These are phyloP conservation scores for Serpula lacrymans DNA, from an alignment of 768 basidiomycete genomes.

Conservation along the genomic window DNA sequence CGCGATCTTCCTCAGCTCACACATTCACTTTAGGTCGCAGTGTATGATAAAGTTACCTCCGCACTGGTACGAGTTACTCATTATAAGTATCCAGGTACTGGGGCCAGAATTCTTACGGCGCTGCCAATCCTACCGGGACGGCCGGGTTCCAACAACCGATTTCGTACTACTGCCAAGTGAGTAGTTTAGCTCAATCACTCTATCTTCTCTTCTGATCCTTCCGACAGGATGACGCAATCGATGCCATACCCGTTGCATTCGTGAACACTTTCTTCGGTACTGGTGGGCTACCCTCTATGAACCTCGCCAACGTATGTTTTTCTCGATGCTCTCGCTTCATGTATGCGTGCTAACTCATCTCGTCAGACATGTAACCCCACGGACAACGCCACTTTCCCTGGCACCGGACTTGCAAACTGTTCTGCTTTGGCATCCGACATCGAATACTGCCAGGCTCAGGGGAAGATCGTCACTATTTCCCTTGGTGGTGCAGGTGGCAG, in stretches of 20 bases:
- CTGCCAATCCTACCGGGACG: conserved; percentile 24
- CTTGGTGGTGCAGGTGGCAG: conserved; percentile 42
- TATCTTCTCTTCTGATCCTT: too few relatives aligned
- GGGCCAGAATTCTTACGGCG: conserved; percentile 38
- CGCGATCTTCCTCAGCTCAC: too few relatives aligned
- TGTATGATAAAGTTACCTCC: too few relatives aligned
- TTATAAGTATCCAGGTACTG: conserved; percentile 30
- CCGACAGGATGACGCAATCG: conserved; percentile 63
- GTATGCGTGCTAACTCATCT: conserved; percentile 20
- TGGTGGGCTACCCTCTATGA: conserved; percentile 59
- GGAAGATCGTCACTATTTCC: conserved; percentile 46
- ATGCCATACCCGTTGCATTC: conserved; percentile 71
- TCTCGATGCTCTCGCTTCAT: background rate
- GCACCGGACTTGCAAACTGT: conserved; percentile 40
- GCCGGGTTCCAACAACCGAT: conserved; percentile 30
- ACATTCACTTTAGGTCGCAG: too few relatives aligned
- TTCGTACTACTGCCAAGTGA: conserved; percentile 29
- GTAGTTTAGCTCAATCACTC: too few relatives aligned
- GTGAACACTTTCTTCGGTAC: conserved; percentile 62
- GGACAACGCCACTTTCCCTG: conserved; percentile 38
- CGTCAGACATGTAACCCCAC: conserved; percentile 38
- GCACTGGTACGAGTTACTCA: too few relatives aligned
- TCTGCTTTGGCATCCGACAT: conserved; percentile 38
- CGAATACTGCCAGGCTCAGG: conserved; percentile 40
- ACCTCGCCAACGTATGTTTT: conserved; percentile 60